Evolutionary conservation across 495 filamentous ascomycete genomes (phyloP), one percentile per base, ranked within the genome.

Genomic region (Penicillium ochrochloron): DNA sequence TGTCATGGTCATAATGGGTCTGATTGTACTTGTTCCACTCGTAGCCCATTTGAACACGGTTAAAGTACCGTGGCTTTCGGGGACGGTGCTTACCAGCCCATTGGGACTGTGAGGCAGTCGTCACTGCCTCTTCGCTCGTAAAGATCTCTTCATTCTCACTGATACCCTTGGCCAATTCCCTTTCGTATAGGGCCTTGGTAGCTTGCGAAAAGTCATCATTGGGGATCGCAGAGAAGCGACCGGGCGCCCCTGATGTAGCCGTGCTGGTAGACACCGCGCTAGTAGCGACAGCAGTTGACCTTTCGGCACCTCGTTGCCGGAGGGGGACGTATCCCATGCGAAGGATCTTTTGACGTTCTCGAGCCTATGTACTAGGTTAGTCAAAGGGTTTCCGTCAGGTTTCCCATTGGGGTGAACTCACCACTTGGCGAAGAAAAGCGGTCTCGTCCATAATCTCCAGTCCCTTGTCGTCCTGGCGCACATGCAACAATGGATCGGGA

Each of bases 11-110:
- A 79, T 99, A 99, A 80, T 99, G 95, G 2, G 95, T 99, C 77
- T 99, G 95, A 70, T 99, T 99, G 82, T 99, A 99, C 73, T 99
- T 99, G 75, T 99, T 99, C 95, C 95, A 99, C 74, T 99, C 95
- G 76, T 97, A 99, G 44, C 95, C 95, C 92, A 97, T 98, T 77
- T 97, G 93, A 44, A 97, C 94, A 23, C 95, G 89, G 73, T 98
- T 98, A 84, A 99, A 98, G 78, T 98, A 98, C 34, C 92, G 86
- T 11, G 95, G 96, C 78, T 98, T 97, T 57, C 95, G 85, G 25
- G 96, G 94, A 17, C 93, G 87, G 71, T 97, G 90, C 75, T 96
- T 96, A 73, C 86, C 85, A 17, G 93, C 91, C 95, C 95, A 99
- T 66, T 88, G 86, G 5, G 92, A 88, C 63, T 87, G 88, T 7